A percentile compares a stretch with the other conserved stretches of the same genome.
Evolutionary conservation across 805 yeast species (phyloP).

Genomic region (Diddensiella caesifluorescens): DNA sequence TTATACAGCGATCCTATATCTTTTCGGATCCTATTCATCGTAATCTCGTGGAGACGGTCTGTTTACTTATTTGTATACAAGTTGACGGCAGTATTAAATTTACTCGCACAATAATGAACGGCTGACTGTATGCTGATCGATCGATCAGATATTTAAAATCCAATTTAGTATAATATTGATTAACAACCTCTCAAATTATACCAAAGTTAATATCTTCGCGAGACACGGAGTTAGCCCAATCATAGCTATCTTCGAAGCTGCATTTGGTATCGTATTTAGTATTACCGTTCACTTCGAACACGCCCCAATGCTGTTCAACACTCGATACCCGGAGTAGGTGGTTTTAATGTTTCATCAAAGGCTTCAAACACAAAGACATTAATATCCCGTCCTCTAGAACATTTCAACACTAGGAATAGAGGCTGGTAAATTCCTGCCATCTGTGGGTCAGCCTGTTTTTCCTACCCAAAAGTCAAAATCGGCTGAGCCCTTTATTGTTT

Average conservation of each 20-base stretch:
- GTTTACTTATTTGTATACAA: no score
- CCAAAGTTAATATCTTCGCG: no score
- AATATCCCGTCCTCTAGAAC: constrained; percentile 95
- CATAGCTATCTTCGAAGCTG: background rate
- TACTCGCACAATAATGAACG: no score
- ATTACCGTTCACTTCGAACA: constrained; percentile 43
- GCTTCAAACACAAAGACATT: constrained; percentile 93
- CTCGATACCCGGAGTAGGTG: constrained; percentile 75
- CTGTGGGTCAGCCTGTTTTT: constrained; percentile 96
- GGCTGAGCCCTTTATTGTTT: constrained; percentile 63
- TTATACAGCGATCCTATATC: constrained; percentile 9
- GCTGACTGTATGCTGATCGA: no score
- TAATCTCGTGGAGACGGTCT: no score
- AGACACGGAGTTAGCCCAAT: background rate
- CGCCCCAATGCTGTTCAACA: constrained; percentile 96
- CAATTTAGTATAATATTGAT: no score
- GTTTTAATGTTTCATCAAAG: constrained; percentile 95
- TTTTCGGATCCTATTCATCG: constrained; percentile 11
- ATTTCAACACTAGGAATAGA: constrained; percentile 62
- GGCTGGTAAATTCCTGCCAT: constrained; percentile 64
- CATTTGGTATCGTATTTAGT: constrained; percentile 26
- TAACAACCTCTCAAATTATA: no score
- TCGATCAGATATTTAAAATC: no score
- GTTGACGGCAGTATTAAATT: no score
- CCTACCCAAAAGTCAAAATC: constrained; percentile 92